phyloP scores from a whole-genome alignment of 805 yeast species.

The Saturnispora bothae region DNA sequence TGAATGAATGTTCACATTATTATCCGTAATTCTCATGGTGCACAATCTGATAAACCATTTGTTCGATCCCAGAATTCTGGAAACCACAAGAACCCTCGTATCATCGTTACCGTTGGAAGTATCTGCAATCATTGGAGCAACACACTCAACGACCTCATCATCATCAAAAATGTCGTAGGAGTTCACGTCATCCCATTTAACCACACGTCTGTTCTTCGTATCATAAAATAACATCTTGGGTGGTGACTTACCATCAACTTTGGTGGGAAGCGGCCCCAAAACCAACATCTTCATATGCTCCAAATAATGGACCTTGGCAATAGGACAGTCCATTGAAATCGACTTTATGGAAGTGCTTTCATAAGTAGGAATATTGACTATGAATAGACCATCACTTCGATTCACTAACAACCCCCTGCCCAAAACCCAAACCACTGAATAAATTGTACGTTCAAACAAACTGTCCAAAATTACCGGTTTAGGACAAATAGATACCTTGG shows the following conservation, averaged over 20 bases:
- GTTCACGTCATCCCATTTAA: background rate
- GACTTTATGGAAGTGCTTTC: background rate
- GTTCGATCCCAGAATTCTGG: conserved; percentile 11
- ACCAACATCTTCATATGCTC: conserved; percentile 17
- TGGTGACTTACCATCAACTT: background rate
- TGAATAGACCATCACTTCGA: conserved; percentile 1
- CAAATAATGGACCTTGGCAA: conserved; percentile 22
- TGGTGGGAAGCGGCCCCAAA: conserved; percentile 11
- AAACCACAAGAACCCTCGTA: conserved; percentile 28
- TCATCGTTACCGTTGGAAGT: conserved; percentile 13
- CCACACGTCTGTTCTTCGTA: conserved; percentile 14
- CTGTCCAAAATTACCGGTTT: conserved; percentile 20
- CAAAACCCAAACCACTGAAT: background rate
- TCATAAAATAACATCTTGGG: conserved; percentile 19
- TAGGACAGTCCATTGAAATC: conserved; percentile 9
- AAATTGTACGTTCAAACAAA: background rate
- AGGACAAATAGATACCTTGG: conserved; percentile 18
- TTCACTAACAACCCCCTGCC: background rate
- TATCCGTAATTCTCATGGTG: conserved; percentile 17
- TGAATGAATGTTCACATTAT: conserved; percentile 10
- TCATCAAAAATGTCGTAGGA: conserved; percentile 9
- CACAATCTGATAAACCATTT: conserved; percentile 22
- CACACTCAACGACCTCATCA: conserved; percentile 22
- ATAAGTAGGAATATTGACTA: background rate
- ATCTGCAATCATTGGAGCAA: conserved; percentile 28